Percentiles rank a stretch among this genome's conserved stretches.
Evolutionary conservation across 345 rosid species (phyloP).

Genomic region (Euphorbia lathyris): DNA sequence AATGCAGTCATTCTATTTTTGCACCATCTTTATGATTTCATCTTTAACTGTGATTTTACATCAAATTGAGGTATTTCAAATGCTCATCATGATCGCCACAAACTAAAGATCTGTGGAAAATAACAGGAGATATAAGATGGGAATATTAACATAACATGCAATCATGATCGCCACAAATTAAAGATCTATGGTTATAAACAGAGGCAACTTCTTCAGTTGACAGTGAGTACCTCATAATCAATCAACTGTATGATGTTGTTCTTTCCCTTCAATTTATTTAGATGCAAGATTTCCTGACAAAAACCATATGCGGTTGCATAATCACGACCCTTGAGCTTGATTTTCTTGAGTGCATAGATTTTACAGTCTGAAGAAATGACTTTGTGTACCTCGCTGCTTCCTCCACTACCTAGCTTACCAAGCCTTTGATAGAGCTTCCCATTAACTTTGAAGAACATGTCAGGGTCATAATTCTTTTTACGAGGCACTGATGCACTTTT

Average conservation of each 20-base stretch:
- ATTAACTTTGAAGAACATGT: slow-evolving; percentile 84
- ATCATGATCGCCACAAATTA: neutral
- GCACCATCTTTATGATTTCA: no score
- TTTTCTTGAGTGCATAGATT: slow-evolving; percentile 92
- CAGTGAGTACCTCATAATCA: slow-evolving; percentile 81
- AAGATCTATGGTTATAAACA: neutral
- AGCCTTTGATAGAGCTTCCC: slow-evolving; percentile 98
- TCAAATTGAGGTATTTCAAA: neutral
- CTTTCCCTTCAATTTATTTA: slow-evolving; percentile 83
- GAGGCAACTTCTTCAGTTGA: neutral
- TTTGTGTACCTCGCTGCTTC: slow-evolving; percentile 99
- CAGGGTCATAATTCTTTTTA: slow-evolving; percentile 77
- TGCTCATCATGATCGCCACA: neutral
- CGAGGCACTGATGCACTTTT: slow-evolving; percentile 62
- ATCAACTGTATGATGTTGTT: slow-evolving; percentile 80
- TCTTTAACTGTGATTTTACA: no score
- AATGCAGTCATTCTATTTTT: no score
- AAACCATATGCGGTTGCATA: slow-evolving; percentile 97
- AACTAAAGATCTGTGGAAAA: no score
- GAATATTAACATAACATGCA: slow-evolving; percentile 1
- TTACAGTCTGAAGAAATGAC: slow-evolving; percentile 94
- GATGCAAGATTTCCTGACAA: slow-evolving; percentile 90
- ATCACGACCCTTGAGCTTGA: slow-evolving; percentile 98
- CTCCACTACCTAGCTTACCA: slow-evolving; percentile 99
- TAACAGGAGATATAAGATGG: slow-evolving; percentile 1